Evolutionary conservation across 2,329 filamentous ascomycete species (phyloP), one percentile per base, ranked within the genome.

Genomic region (Alternaria conjuncta): DNA sequence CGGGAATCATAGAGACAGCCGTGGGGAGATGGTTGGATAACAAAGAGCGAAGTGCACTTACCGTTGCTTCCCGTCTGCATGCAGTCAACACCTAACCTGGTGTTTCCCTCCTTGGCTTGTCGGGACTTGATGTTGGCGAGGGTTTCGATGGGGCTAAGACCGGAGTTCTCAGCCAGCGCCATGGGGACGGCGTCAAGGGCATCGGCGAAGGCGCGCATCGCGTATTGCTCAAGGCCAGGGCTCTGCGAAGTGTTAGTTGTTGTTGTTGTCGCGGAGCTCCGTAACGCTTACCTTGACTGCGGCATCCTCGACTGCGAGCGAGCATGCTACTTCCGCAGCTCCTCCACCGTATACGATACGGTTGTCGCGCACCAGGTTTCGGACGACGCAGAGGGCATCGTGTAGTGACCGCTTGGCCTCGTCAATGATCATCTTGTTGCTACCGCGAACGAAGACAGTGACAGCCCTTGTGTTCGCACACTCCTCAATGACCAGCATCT

Each of bases 391-490:
- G 55, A 99, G 89, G 62, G 96, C 96, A 82, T 99, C 96, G 80
- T 99, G 96, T 63, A 99, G 87, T 53, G 96, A 98, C 75, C 96
- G 90, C 86, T 97, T 97, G 58, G 96, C 96, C 83, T 99, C 96
- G 78, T 99, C 96, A 80, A 99, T 98, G 81, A 99, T 97, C 96
- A 99, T 99, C 87, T 98, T 99, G 88, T 99, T 99, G 86, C 94
- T 97, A 76, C 96, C 96, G 76, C 96, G 88, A 64, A 99, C 92
- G 81, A 99, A 99, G 59, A 97, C 90, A 3, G 96, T 99, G 64
- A 99, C 96, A 47, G 96, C 96, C 75, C 96, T 87, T 62, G 93
- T 97, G 85, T 99, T 99, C 77, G 96, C 96, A 79, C 96, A 99
- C 83, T 99, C 96, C 84, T 99, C 96, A 74, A 99, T 99, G 61